Evolutionary conservation across 1,284 basidiomycete genomes (phyloP), one percentile per base, ranked within the genome.

Genomic region (Coniferiporia sulphurascens): DNA sequence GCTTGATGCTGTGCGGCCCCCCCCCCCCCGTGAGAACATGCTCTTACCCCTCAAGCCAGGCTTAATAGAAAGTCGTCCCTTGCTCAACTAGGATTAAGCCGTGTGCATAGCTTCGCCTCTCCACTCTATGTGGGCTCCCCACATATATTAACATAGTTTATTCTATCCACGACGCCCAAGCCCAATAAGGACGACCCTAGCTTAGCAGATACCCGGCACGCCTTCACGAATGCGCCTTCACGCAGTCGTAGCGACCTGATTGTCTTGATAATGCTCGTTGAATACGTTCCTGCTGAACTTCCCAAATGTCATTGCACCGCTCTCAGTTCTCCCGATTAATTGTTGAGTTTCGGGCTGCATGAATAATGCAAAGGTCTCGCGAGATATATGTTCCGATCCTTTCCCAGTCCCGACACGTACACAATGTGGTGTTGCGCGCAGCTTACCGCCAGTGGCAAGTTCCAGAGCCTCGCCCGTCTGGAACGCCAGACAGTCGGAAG

Each of bases 401-500:
- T 73, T 65, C 8, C 58, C 73, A 2, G 72, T 71, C 4, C 87
- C 89, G 1, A 89, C 82, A 58, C 86, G 83, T 41, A 97, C 94
- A 65, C 91, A 96, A 67, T 98, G 94, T 7, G 93, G 93, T 0
- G 94, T 97, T 0, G 94, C 94, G 48, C 86, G 81, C 17, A 97
- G 76, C 61, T 77, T 80, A 10, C 84, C 84, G 17, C 78, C 83
- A 1, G 93, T 95, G 12, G 94, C 86, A 34, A 97, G 77, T 71
- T 95, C 86, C 32, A 98, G 82, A 13, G 94, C 91, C 74, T 97
- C 93, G 7, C 94, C 94, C 0, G 93, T 96, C 72, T 98, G 94
- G 73, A 97, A 95, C 1, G 94, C 94, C 60, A 92, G 73, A 68
- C 85, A 89, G 67, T 91, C 83, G 15, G 76, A 67, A 1, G 95